phyloP scores from a whole-genome alignment of 805 yeast species.

The Cyberlindnera subsufficiens region DNA sequence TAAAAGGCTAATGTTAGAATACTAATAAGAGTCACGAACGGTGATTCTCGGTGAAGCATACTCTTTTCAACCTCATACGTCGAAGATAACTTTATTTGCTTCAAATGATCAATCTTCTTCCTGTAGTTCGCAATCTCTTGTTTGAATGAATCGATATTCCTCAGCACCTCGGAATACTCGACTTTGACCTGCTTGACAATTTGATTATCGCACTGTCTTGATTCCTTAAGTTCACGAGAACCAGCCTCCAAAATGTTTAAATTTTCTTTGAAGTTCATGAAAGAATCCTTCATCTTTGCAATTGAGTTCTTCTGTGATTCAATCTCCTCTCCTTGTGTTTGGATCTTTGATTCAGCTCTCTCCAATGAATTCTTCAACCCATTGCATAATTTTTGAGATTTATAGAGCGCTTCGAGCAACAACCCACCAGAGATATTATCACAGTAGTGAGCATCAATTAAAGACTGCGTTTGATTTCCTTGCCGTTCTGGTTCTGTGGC shows the following conservation, averaged over 20 bases:
- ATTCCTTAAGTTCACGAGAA: constrained; percentile 17
- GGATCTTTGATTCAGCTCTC: constrained; percentile 22
- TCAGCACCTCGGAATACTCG: constrained; percentile 16
- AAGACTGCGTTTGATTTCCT: neutral
- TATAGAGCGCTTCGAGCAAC: constrained; percentile 32
- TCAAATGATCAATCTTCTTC: constrained; percentile 20
- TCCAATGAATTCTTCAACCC: constrained; percentile 28
- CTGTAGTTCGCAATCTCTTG: constrained; percentile 19
- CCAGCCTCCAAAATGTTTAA: constrained; percentile 20
- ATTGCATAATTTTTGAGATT: constrained; percentile 31
- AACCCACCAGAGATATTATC: constrained; percentile 28
- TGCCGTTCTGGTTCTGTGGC: neutral
- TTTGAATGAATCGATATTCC: constrained; percentile 17
- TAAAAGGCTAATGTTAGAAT: constrained; percentile 13
- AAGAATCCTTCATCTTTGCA: constrained; percentile 15
- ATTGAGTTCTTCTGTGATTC: constrained; percentile 18
- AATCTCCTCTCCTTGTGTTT: constrained; percentile 22
- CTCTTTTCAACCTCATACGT: constrained; percentile 20
- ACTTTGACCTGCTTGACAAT: constrained; percentile 19
- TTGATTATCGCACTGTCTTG: constrained; percentile 20
- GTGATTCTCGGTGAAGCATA: constrained; percentile 1
- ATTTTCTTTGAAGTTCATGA: constrained; percentile 20
- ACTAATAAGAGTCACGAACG: constrained; percentile 3
- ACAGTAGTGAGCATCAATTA: neutral
- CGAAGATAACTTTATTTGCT: constrained; percentile 18